Percentiles rank a stretch among this genome's conserved stretches.
phyloP scores from a whole-genome alignment of 768 basidiomycete genomes.

The Suillus subalutaceus region DNA sequence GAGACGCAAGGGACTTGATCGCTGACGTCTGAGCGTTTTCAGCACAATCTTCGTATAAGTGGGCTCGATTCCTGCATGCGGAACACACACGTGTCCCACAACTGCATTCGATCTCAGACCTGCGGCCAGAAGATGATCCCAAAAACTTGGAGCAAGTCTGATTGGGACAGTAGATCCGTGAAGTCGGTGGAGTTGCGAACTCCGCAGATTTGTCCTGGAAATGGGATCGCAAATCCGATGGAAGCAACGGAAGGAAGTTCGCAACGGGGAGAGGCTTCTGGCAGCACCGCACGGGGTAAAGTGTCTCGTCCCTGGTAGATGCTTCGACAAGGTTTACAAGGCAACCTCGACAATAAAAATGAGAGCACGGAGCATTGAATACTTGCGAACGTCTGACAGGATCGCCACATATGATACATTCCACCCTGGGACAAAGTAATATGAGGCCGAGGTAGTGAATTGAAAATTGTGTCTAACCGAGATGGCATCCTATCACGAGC shows the following conservation, averaged over 20 bases:
- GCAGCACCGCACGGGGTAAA: slow-evolving; percentile 58
- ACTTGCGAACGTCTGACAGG: slow-evolving; percentile 20
- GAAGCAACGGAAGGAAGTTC: slow-evolving; percentile 33
- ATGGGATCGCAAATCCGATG: slow-evolving; percentile 23
- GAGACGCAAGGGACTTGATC: slow-evolving; percentile 47
- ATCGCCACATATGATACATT: slow-evolving; percentile 50
- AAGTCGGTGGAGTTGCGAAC: slow-evolving; percentile 41
- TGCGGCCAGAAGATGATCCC: slow-evolving; percentile 35
- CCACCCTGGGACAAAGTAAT: slow-evolving; percentile 21
- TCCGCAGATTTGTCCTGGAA: slow-evolving; percentile 50
- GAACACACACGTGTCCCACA: slow-evolving; percentile 54
- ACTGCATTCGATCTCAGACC: slow-evolving; percentile 38
- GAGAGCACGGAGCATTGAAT: slow-evolving; percentile 46
- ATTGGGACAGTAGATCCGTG: slow-evolving; percentile 54
- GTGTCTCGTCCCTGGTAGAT: slow-evolving; percentile 50
- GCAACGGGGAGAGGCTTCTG: slow-evolving; percentile 35
- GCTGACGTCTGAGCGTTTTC: slow-evolving; percentile 46
- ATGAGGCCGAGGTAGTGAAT: background rate
- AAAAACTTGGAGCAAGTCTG: slow-evolving; percentile 57
- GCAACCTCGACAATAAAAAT: slow-evolving; percentile 52
- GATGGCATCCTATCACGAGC: background rate
- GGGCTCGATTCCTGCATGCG: slow-evolving; percentile 50
- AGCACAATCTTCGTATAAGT: slow-evolving; percentile 42
- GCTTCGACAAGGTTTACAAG: slow-evolving; percentile 42
- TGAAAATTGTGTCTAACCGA: background rate